These are phyloP conservation scores for Eimeria maxima DNA, from an alignment of 169 alveolate species.

Conservation along the genomic window DNA sequence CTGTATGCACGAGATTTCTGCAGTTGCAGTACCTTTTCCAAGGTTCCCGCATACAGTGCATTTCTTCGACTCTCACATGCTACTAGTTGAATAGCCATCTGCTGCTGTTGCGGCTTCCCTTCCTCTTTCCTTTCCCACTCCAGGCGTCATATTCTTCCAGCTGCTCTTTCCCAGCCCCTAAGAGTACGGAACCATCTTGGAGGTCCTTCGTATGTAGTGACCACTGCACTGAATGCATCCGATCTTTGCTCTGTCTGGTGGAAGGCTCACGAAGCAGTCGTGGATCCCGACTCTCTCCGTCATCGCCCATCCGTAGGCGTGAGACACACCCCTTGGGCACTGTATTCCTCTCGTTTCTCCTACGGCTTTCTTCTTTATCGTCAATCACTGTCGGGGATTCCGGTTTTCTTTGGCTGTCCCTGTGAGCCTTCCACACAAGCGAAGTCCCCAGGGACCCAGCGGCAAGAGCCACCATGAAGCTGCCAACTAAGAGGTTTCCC, in stretches of 20 bases:
- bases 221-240: neutral
- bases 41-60: neutral
- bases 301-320: neutral
- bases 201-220: neutral
- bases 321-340: neutral
- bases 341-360: neutral
- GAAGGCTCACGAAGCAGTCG: neutral
- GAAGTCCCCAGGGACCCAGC: conserved; percentile 75
- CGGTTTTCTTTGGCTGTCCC: conserved; percentile 16
- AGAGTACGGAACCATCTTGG: neutral
- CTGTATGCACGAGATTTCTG: neutral
- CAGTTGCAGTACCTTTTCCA: neutral
- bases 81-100: neutral
- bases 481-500: conserved; percentile 43
- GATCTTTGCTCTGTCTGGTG: neutral
- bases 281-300: neutral
- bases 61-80: neutral
- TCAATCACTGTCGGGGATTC: neutral
- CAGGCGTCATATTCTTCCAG: conserved; percentile 50
- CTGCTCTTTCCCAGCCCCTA: neutral
- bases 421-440: conserved; percentile 61
- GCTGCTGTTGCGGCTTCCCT: neutral
- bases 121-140: neutral
- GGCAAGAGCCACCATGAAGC: conserved; percentile 56
- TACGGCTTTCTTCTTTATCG: neutral